Evolutionary conservation across 2,329 filamentous ascomycete genomes (phyloP).

Genomic region (Mariannaea elegans): DNA sequence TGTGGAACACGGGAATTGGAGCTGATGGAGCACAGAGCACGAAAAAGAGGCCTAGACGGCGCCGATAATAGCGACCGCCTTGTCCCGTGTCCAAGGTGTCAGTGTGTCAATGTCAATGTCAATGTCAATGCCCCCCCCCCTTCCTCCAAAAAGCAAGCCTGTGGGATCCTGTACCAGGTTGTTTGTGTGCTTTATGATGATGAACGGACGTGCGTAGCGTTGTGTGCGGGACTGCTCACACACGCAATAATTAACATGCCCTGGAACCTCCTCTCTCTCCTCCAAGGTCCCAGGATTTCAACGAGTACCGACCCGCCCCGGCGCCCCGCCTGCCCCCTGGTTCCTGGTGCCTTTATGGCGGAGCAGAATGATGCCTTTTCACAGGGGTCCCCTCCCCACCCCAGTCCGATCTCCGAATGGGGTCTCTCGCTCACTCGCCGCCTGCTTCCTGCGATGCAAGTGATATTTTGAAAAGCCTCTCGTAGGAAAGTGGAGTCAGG

Average conservation of each 20-base stretch:
- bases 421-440: background rate
- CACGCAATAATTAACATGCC: background rate
- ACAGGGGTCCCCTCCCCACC: conserved; percentile 27
- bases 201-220: conserved; percentile 21
- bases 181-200: conserved; percentile 8
- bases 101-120: background rate
- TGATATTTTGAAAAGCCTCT: background rate
- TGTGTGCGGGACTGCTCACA: conserved; percentile 11
- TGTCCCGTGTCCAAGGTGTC: background rate
- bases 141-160: conserved; percentile 32
- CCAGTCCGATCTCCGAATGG: conserved; percentile 21
- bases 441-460: background rate
- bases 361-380: conserved; percentile 1
- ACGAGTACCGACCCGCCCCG: conserved; percentile 6
- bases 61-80: background rate
- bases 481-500: background rate
- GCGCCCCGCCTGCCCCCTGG: conserved; percentile 21
- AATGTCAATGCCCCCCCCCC: background rate
- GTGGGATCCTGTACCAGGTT: conserved; percentile 24
- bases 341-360: conserved; percentile 12
- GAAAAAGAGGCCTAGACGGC: background rate
- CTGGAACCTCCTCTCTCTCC: background rate
- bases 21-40: conserved; percentile 21
- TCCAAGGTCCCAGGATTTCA: background rate
- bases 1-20: conserved; percentile 17